Conservation (phyloP, 139 green algal species). For the Spirogloea muscicola region DNA sequence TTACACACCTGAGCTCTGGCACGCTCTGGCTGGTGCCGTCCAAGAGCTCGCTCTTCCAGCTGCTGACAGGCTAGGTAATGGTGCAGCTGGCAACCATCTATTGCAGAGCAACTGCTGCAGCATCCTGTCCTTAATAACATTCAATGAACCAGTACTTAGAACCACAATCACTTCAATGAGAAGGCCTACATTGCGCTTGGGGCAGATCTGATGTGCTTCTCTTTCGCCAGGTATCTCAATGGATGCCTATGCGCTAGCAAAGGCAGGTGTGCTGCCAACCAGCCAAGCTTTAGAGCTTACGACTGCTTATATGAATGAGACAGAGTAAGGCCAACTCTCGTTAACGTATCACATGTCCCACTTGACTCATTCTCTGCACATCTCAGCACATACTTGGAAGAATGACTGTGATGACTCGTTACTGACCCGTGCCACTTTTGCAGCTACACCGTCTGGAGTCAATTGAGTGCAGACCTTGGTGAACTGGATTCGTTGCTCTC, state of each 20-base stretch:
- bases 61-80: constrained; percentile 39
- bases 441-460: constrained; percentile 39
- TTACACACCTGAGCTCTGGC: constrained; percentile 33
- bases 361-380: not conserved
- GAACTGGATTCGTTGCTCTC: constrained; percentile 26
- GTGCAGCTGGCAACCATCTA: not conserved
- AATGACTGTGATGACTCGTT: not conserved
- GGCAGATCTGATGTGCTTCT: not conserved
- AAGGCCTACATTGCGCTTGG: not conserved
- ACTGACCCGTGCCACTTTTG: not conserved
- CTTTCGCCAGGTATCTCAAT: constrained; percentile 4
- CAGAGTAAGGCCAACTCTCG: constrained; percentile 11
- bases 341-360: not conserved
- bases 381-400: not conserved
- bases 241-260: constrained; percentile 40
- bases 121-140: not conserved
- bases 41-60: not conserved
- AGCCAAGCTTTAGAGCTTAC: constrained; percentile 26
- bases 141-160: not conserved
- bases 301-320: constrained; percentile 8
- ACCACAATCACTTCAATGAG: not conserved
- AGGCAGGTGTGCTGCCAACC: constrained; percentile 27
- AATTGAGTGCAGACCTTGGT: constrained; percentile 16
- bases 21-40: constrained; percentile 23
- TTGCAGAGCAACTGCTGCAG: not conserved